Evolutionary conservation across 805 yeast species (phyloP).

Genomic region (Ascoidea asiatica): DNA sequence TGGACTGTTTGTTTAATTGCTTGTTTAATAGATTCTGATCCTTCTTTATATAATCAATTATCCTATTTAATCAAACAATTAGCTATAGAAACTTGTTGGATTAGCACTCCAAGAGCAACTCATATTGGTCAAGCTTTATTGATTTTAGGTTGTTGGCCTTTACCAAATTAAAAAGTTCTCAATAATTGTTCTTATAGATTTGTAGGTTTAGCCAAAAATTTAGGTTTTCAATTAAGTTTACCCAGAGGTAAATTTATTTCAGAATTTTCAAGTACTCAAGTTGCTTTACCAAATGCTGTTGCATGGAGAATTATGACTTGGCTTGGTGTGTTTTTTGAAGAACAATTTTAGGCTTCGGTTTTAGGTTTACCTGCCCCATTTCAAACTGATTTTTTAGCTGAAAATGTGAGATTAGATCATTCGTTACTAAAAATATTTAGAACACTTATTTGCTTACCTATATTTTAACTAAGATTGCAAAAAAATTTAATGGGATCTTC

Average conservation of each 20-base stretch:
- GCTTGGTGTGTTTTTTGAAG: constrained; percentile 79
- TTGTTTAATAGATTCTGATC: constrained; percentile 75
- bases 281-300: constrained; percentile 78
- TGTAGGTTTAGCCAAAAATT: constrained; percentile 75
- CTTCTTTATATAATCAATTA: constrained; percentile 60
- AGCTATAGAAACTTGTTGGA: constrained; percentile 89
- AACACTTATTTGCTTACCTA: constrained; percentile 57
- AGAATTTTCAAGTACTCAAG: constrained; percentile 85
- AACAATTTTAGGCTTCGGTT: constrained; percentile 82
- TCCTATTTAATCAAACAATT: constrained; percentile 71
- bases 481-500: constrained; percentile 81
- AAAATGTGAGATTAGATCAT: constrained; percentile 58
- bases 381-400: constrained; percentile 71
- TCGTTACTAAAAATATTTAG: constrained; percentile 56
- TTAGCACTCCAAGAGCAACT: constrained; percentile 83
- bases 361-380: constrained; percentile 81
- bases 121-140: constrained; percentile 85
- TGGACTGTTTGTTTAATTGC: constrained; percentile 90
- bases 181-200: constrained; percentile 89
- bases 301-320: constrained; percentile 91
- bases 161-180: constrained; percentile 82
- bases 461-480: constrained; percentile 73
- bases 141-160: constrained; percentile 77
- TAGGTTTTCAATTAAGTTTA: constrained; percentile 76
- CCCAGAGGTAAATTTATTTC: constrained; percentile 87